Evolutionary conservation across 768 basidiomycete genomes (phyloP), one percentile per base, ranked within the genome.

Genomic region (Cyclocybe aegerita): DNA sequence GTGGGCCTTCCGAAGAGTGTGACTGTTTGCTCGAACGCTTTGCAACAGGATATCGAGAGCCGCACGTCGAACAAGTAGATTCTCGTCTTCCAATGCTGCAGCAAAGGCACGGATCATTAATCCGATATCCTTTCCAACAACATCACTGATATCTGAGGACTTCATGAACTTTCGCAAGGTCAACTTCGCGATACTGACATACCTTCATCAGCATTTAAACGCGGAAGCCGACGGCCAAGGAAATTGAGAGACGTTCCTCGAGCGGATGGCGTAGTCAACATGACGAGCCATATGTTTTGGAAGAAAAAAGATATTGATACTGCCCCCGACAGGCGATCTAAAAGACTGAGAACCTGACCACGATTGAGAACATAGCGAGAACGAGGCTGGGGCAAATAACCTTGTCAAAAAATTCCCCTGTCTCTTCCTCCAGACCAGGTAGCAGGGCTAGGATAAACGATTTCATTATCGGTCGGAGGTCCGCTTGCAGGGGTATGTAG

Each of bases 341-440:
- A 75, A 11, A 99, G 68, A 43, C 73, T 73, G 31, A 98, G 66
- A 32, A 96, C 92, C 90, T 93, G 54, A 30, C 36, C 39, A 8
- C 46, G 40, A 37, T 9, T 23, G 48, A 36, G 41, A 41, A 42
- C 48, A 38, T 15, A 35, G 10, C 23, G 9, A 46, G 12, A 4
- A 39, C 43, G 17, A 12, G 33, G 17, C 47, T 10, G 11, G 16
- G 29, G 16, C 4, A 42, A 42, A 4, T 37, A 16, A 86, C 89
- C 74, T 90, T 90, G 46, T 98, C 97, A 60, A 98, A 98, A 70
- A 90, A 97, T 68, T 98, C 97, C 1, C 94, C 91, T 0, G 93
- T 95, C 67, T 98, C 96, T 66, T 99, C 97, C 66, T 99, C 97
- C 45, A 98, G 74, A 1, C 97, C 97, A 1, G 97, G 97, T 9